Evolutionary conservation across 148 eudicot species (phyloP).

Genomic region (Rhododendron vialii): DNA sequence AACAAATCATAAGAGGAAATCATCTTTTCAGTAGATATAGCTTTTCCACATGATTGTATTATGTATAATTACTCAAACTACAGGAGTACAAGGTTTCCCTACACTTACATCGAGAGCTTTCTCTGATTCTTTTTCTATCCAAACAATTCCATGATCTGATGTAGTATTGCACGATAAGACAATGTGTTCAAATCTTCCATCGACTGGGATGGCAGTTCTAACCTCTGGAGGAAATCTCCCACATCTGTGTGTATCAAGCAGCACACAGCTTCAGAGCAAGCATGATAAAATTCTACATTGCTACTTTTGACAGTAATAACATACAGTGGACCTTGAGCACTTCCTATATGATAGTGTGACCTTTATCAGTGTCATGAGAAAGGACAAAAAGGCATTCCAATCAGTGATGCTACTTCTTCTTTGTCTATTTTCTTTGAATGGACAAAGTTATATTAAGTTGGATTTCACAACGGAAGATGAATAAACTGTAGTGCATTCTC

Average conservation of each 20-base stretch:
- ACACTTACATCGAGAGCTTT: conserved; percentile 21
- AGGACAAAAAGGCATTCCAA: background rate
- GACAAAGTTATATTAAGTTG: background rate
- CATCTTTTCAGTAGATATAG: background rate
- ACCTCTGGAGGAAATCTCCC: conserved; percentile 32
- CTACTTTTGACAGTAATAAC: background rate
- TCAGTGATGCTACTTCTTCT: background rate
- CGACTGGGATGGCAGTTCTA: conserved; percentile 33
- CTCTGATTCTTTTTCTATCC: conserved; percentile 76
- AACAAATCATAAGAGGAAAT: background rate
- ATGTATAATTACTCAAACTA: background rate
- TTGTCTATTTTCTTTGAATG: background rate
- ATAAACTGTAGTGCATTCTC: background rate
- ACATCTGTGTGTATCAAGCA: conserved; percentile 13
- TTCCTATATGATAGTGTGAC: background rate
- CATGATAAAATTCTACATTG: background rate
- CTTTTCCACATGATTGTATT: background rate
- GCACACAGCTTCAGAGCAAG: background rate
- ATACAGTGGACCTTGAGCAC: background rate
- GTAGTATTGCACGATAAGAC: conserved; percentile 87
- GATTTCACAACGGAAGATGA: background rate
- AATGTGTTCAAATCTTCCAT: conserved; percentile 93
- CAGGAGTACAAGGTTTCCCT: background rate
- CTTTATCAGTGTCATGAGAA: background rate
- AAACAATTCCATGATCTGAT: conserved; percentile 81